Evolutionary conservation across 2,329 filamentous ascomycete genomes (phyloP).

Genomic region (Fusarium sororula): DNA sequence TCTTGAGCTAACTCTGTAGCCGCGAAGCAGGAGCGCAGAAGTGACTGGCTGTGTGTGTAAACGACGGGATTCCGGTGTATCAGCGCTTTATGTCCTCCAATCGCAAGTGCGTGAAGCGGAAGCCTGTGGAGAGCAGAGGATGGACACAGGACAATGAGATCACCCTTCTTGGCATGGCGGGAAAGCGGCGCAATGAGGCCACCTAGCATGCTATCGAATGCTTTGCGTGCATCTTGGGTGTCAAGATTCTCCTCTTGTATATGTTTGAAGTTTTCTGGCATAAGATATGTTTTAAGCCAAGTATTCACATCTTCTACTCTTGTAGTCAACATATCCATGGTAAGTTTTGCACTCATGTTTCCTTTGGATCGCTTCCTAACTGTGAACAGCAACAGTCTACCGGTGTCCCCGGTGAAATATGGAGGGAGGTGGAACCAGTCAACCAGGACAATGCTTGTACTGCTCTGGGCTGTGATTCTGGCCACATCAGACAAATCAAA

Average conservation of each 20-base stretch:
- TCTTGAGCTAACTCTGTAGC: not conserved
- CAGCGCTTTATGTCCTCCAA: fast-evolving
- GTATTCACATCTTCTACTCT: not conserved
- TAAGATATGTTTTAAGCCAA: not conserved
- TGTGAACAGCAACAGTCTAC: not conserved
- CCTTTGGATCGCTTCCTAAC: not conserved
- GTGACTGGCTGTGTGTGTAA: not conserved
- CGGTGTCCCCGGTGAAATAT: fast-evolving
- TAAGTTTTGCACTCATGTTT: not conserved
- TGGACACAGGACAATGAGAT: not conserved
- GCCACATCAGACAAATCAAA: not conserved
- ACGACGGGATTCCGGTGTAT: not conserved
- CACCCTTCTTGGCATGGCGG: fast-evolving
- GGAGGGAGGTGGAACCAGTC: not conserved
- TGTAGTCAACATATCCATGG: not conserved
- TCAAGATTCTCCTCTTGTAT: not conserved
- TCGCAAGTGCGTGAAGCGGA: not conserved
- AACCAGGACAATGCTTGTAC: not conserved
- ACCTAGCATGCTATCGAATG: not conserved
- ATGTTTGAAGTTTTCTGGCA: not conserved
- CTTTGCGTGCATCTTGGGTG: not conserved
- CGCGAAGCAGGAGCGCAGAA: not conserved
- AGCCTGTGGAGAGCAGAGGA: not conserved
- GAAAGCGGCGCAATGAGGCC: not conserved
- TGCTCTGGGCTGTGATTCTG: not conserved